These are phyloP conservation scores for Phlebiopsis gigantea DNA, from an alignment of 768 basidiomycete genomes.

Conservation along the genomic window DNA sequence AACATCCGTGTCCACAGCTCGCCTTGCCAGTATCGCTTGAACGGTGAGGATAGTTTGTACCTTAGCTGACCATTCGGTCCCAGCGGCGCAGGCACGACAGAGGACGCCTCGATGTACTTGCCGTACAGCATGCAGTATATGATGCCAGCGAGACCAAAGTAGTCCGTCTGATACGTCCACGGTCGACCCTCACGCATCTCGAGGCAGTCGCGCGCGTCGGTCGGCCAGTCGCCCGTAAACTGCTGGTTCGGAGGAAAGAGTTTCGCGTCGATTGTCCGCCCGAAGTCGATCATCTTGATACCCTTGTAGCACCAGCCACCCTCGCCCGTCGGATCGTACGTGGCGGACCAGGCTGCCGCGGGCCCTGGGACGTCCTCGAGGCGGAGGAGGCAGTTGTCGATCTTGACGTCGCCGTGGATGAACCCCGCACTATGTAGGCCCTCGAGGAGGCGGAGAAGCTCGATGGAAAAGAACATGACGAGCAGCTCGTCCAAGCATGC, in stretches of 20 bases:
- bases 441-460: constrained; percentile 79
- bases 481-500: constrained; percentile 88
- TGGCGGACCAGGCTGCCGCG: constrained; percentile 59
- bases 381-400: constrained; percentile 96
- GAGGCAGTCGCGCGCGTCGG: constrained; percentile 87
- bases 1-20: constrained; percentile 84
- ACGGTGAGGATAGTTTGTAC: constrained; percentile 67
- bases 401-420: constrained; percentile 98
- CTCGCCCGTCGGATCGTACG: constrained; percentile 75
- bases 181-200: constrained; percentile 79
- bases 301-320: constrained; percentile 88
- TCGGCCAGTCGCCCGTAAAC: constrained; percentile 84
- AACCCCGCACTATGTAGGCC: constrained; percentile 77
- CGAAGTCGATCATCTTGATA: constrained; percentile 93
- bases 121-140: constrained; percentile 96
- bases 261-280: constrained; percentile 84
- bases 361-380: constrained; percentile 79
- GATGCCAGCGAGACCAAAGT: constrained; percentile 92
- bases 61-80: constrained; percentile 29
- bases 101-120: constrained; percentile 82
- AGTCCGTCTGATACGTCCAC: constrained; percentile 96
- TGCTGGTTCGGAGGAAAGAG: constrained; percentile 76
- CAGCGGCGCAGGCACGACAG: constrained; percentile 36
- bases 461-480: constrained; percentile 92
- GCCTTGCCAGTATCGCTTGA: constrained; percentile 94